Evolutionary conservation across 1,284 basidiomycete genomes (phyloP).

Genomic region (Vanrija sp.): DNA sequence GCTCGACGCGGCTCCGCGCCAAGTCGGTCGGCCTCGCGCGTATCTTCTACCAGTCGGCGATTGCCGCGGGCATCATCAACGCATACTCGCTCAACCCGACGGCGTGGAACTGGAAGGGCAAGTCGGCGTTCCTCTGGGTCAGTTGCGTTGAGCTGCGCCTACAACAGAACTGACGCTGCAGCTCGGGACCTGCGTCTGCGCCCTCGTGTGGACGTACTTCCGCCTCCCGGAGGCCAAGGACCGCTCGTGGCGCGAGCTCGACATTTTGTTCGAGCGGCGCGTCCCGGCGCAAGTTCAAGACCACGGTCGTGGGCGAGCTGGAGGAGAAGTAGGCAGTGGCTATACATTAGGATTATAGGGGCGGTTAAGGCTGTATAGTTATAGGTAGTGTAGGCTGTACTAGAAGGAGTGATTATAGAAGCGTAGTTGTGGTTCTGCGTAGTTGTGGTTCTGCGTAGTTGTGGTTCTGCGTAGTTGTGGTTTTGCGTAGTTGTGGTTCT

Average conservation of each 20-base stretch:
- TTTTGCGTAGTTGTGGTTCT: no score
- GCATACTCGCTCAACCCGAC: slow-evolving; percentile 1
- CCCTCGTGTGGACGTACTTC: slow-evolving; percentile 21
- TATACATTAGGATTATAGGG: no score
- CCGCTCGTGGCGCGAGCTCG: slow-evolving; percentile 45
- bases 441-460: no score
- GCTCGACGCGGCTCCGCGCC: slow-evolving; percentile 46
- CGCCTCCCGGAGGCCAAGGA: slow-evolving; percentile 48
- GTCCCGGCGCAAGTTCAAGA: slow-evolving; percentile 35
- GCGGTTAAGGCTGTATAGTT: no score
- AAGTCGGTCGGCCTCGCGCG: slow-evolving; percentile 50
- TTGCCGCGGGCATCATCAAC: background rate
- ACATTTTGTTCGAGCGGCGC: slow-evolving; percentile 41
- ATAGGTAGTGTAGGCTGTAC: no score
- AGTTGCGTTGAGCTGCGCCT: no score
- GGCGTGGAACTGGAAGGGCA: slow-evolving; percentile 20
- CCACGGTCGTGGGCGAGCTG: no score
- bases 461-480: no score
- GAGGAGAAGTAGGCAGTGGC: no score
- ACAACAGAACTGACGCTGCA: no score
- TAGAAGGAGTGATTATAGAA: no score
- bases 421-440: no score
- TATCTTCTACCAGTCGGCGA: slow-evolving; percentile 8
- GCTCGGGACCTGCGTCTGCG: slow-evolving; percentile 9
- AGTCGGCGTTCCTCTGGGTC: slow-evolving; percentile 46